Evolutionary conservation across 2,329 filamentous ascomycete species (phyloP).

Genomic region (Fusarium temperatum): DNA sequence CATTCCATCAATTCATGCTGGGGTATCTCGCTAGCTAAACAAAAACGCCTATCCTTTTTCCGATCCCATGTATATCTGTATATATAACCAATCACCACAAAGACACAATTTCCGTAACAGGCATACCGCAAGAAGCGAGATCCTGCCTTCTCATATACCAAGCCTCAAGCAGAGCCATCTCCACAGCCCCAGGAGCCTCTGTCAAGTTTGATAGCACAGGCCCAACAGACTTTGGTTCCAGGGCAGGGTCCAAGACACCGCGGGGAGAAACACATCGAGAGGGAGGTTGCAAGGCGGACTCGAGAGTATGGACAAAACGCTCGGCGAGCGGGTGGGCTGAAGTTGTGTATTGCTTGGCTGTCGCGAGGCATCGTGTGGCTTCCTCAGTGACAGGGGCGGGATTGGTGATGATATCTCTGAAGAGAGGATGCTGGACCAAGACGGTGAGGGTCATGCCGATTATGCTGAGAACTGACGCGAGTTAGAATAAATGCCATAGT

Average conservation of each 20-base stretch:
- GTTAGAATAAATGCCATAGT: neutral
- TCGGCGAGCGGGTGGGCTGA: slow-evolving; percentile 19
- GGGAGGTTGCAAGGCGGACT: slow-evolving; percentile 25
- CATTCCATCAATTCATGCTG: slow-evolving; percentile 9
- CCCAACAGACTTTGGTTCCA: slow-evolving; percentile 24
- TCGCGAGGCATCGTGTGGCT: slow-evolving; percentile 34
- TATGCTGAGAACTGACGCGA: slow-evolving; percentile 25
- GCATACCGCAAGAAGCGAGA: slow-evolving; percentile 10
- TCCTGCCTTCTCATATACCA: slow-evolving; percentile 34
- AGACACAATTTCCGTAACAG: slow-evolving; percentile 30
- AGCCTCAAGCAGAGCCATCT: slow-evolving; percentile 35
- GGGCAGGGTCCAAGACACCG: slow-evolving; percentile 29
- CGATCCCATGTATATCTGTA: neutral
- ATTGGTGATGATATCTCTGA: slow-evolving; percentile 31
- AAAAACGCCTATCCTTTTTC: slow-evolving; percentile 7
- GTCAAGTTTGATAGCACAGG: slow-evolving; percentile 9
- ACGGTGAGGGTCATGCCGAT: slow-evolving; percentile 38
- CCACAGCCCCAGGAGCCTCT: slow-evolving; percentile 12
- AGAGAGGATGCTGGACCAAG: slow-evolving; percentile 34
- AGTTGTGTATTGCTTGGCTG: slow-evolving; percentile 31
- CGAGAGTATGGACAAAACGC: slow-evolving; percentile 30
- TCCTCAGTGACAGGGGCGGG: slow-evolving; percentile 29
- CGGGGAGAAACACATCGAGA: slow-evolving; percentile 17
- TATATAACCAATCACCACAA: slow-evolving; percentile 29
- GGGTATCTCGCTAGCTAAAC: slow-evolving; percentile 29